Percentiles rank a stretch among this genome's conserved stretches.
phyloP scores from a whole-genome alignment of 2,329 filamentous ascomycete genomes.

The Pleomassaria siparia region DNA sequence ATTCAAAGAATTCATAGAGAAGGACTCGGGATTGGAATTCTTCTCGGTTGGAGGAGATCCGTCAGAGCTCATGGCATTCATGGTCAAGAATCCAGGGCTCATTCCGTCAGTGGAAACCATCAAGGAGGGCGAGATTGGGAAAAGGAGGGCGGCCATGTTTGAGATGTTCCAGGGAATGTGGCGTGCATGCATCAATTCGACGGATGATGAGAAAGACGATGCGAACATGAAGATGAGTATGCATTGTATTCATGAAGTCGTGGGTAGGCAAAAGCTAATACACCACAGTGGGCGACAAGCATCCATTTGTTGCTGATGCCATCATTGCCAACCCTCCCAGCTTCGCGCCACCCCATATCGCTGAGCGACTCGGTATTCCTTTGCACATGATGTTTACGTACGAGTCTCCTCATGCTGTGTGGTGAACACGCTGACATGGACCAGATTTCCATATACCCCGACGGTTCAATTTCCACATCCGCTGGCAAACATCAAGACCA shows the following conservation, averaged over 20 bases:
- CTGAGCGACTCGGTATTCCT: slow-evolving; percentile 73
- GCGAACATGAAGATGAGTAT: slow-evolving; percentile 60
- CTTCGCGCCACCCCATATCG: slow-evolving; percentile 74
- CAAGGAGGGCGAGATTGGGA: slow-evolving; percentile 70
- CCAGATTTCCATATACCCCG: slow-evolving; percentile 71
- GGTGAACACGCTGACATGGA: slow-evolving; percentile 18
- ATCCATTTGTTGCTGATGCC: slow-evolving; percentile 79
- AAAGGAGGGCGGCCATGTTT: slow-evolving; percentile 68
- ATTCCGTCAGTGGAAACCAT: slow-evolving; percentile 74
- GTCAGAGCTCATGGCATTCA: slow-evolving; percentile 81
- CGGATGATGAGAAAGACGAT: slow-evolving; percentile 66
- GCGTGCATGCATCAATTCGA: slow-evolving; percentile 73
- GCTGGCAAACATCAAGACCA: slow-evolving; percentile 71
- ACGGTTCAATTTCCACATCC: slow-evolving; percentile 77
- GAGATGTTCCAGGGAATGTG: slow-evolving; percentile 85
- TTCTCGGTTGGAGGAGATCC: slow-evolving; percentile 80
- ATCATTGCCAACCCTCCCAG: slow-evolving; percentile 80
- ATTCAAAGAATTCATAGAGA: slow-evolving; percentile 74
- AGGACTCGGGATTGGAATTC: slow-evolving; percentile 74
- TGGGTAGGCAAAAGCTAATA: not conserved
- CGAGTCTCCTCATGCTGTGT: slow-evolving; percentile 52
- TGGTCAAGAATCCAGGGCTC: slow-evolving; percentile 81
- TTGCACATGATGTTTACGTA: slow-evolving; percentile 88
- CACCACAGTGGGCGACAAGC: slow-evolving; percentile 54
- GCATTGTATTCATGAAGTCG: not conserved